Base-by-base conservation (phyloP, 139 green algal genomes). In the Chlorella sp. region DNA sequence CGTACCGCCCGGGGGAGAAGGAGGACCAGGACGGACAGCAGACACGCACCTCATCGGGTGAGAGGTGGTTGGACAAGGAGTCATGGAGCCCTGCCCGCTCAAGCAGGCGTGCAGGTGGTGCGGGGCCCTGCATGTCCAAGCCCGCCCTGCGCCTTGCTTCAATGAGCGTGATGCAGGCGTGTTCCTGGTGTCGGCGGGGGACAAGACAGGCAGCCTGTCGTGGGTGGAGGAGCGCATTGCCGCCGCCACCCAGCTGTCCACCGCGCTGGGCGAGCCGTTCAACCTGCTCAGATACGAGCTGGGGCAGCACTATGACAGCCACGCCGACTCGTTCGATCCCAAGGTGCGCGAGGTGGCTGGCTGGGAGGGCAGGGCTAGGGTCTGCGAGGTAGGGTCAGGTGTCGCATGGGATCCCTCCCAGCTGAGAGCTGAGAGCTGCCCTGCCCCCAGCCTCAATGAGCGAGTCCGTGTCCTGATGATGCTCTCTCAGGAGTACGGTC, bases 401-500 rank as follows among this genome's bases (percentile, higher is more conserved):
- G n/a, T n/a, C n/a, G n/a, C n/a, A n/a, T n/a, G n/a, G n/a, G n/a
- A n/a, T n/a, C n/a, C n/a, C n/a, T n/a, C n/a, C n/a, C n/a, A n/a
- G n/a, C n/a, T n/a, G n/a, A n/a, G n/a, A n/a, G n/a, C n/a, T n/a
- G n/a, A n/a, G n/a, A n/a, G n/a, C n/a, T n/a, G n/a, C n/a, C n/a
- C n/a, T n/a, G n/a, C n/a, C n/a, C n/a, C n/a, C n/a, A n/a, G n/a
- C n/a, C n/a, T n/a, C n/a, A n/a, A n/a, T n/a, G n/a, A n/a, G n/a
- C n/a, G n/a, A n/a, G n/a, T n/a, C n/a, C n/a, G n/a, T n/a, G n/a
- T n/a, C n/a, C n/a, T n/a, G n/a, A n/a, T n/a, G n/a, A n/a, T n/a
- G n/a, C n/a, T n/a, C 42, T 55, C 30, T n/a, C 67, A 93, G 74
- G 77, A 85, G 31, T 94, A 91, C 75, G 90, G 88, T 0, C 85